Evolutionary conservation across 106 monocot species (phyloP), one percentile per base, ranked within the genome.

Genomic region (Hemerocallis citrina): DNA sequence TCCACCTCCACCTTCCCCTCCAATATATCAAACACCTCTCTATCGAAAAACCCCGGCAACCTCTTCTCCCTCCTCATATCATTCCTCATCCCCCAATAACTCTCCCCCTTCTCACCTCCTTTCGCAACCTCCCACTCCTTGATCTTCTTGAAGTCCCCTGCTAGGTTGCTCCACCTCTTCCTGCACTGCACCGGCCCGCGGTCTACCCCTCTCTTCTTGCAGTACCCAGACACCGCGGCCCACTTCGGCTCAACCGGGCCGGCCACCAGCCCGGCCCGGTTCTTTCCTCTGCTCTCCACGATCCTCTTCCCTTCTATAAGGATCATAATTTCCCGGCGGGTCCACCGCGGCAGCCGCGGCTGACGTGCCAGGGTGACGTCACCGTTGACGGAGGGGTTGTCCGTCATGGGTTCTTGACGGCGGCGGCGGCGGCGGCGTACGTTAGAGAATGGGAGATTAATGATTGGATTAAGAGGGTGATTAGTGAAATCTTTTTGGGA

Each of bases 121-220:
- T 68, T 85, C 79, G 82, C 76, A 5, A 17, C 16, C 74, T 91
- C 85, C 85, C 85, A 91, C 54, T 76, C 75, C 67, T 77, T 76
- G 19, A 91, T 80, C 82, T 91, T 91, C 74, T 77, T 82, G 68
- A 61, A 82, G 55, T 85, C 90, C 3, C 82, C 68, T 48, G 79
- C 75, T 24, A 91, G 85, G 56, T 91, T 91, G 71, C 81, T 79
- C 90, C 90, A 91, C 50, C 90, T 51, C 74, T 91, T 91, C 52
- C 90, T 75, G 71, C 90, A 91, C 82, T 91, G 85, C 52, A 82
- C 76, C 25, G 85, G 60, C 25, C 90, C 90, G 19, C 90, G 69
- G 43, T 72, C 57, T 32, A 91, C 85, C 36, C 82, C 90, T 17
- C 75, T 78, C 23, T 68, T 65, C 35, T 69, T 61, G 64, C 85